These are phyloP conservation scores for Tricholoma sp. DNA, from an alignment of 768 basidiomycete genomes.

Conservation along the genomic window DNA sequence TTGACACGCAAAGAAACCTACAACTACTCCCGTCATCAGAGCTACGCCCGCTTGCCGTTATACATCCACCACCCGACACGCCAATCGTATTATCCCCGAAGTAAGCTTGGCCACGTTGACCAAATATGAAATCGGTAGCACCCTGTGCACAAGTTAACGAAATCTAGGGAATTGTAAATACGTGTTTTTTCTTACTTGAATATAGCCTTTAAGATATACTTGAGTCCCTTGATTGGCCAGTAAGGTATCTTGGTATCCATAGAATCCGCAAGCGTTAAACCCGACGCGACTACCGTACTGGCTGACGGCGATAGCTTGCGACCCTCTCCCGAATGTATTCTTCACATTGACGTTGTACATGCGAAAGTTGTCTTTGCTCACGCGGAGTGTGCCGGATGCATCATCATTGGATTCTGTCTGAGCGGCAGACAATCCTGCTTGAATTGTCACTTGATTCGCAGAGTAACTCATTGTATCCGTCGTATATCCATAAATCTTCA, in stretches of 20 bases:
- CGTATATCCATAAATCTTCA: constrained; percentile 41
- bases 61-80: constrained; percentile 36
- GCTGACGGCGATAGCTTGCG: constrained; percentile 46
- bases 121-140: constrained; percentile 48
- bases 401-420: constrained; percentile 42
- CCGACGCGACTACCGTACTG: constrained; percentile 43
- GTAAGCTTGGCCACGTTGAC: constrained; percentile 37
- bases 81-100: constrained; percentile 47
- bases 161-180: no score
- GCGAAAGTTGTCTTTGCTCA: constrained; percentile 42
- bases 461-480: constrained; percentile 32
- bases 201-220: constrained; percentile 42
- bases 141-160: constrained; percentile 24
- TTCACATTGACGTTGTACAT: constrained; percentile 48
- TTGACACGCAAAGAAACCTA: constrained; percentile 17
- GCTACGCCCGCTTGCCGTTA: constrained; percentile 45
- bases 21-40: constrained; percentile 42
- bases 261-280: constrained; percentile 41
- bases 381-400: constrained; percentile 41
- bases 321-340: constrained; percentile 40
- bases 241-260: constrained; percentile 45
- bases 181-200: constrained; percentile 39
- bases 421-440: constrained; percentile 29
- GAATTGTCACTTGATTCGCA: constrained; percentile 36
- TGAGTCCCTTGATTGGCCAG: constrained; percentile 43